Evolutionary conservation across 2,329 filamentous ascomycete species (phyloP), one percentile per base, ranked within the genome.

Genomic region (Ceratocystis cacaofunesta): DNA sequence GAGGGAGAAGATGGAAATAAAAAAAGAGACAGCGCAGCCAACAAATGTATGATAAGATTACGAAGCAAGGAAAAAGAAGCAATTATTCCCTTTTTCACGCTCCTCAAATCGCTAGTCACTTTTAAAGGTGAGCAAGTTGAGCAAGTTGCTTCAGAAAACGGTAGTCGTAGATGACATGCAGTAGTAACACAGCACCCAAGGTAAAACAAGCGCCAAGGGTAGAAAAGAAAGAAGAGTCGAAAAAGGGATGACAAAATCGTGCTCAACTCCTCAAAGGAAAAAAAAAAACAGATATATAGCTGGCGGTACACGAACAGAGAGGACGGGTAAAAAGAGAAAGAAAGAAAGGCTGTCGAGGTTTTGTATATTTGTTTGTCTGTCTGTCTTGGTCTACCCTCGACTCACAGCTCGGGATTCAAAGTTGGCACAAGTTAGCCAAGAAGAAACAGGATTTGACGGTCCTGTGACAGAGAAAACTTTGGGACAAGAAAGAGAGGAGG

Each of bases 121-220:
- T 36, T n/a, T 32, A 15, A 36, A 36, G 48, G 55, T 58, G 55
- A 58, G 55, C 55, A 58, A 58, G 55, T 58, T 58, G 55, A 58
- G 55, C 55, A 58, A 58, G 55, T 58, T 58, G 55, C 55, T 36
- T 58, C 55, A 58, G 55, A 58, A 32, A 58, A 36, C 30, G 25
- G 55, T 52, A 28, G 55, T 58, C 55, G 55, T 58, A n/a, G 55
- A 19, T 36, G 28, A 25, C 30, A 58, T 58, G 55, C 32, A 58
- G 28, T 58, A 58, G 55, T 58, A 36, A 32, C 55, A 58, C 55
- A 52, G 48, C 48, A 28, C 48, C 12, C 48, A 52, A 57, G 55
- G 55, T 36, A 58, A 58, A 58, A 58, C 55, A 58, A 19, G 30
- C 25, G 55, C 55, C 55, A 58, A 36, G 55, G 32, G 22, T 7